Conservation (phyloP, 116 monocot species). For the Posidonia oceanica region DNA sequence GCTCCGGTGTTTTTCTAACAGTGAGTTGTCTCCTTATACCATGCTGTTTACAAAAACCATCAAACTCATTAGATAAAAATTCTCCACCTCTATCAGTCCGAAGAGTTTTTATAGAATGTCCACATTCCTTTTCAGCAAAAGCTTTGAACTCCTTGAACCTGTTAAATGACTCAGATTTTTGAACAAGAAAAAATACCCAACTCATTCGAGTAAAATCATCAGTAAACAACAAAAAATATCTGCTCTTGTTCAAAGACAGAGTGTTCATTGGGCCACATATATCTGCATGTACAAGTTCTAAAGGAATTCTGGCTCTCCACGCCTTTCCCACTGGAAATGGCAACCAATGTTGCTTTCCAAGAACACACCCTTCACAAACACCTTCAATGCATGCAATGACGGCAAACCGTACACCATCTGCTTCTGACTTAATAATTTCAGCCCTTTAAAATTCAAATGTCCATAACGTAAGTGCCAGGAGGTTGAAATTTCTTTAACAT, state of each 20-base stretch:
- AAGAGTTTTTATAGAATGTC: background rate
- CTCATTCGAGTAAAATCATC: slow-evolving; percentile 14
- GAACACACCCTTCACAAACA: slow-evolving; percentile 12
- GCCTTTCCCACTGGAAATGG: slow-evolving; percentile 7
- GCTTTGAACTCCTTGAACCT: slow-evolving; percentile 13
- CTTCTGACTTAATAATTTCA: slow-evolving; percentile 13
- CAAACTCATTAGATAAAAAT: slow-evolving; percentile 16
- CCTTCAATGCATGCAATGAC: background rate
- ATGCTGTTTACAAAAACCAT: slow-evolving; percentile 8
- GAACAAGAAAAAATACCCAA: slow-evolving; percentile 12
- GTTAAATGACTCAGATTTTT: slow-evolving; percentile 15
- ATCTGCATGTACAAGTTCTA: slow-evolving; percentile 15
- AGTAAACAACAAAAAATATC: slow-evolving; percentile 17
- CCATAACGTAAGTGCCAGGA: slow-evolving; percentile 9
- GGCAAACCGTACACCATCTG: slow-evolving; percentile 13
- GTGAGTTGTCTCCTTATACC: slow-evolving; percentile 1
- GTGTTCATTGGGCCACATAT: slow-evolving; percentile 11
- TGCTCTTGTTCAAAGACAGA: slow-evolving; percentile 3
- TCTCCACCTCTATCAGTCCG: slow-evolving; percentile 16
- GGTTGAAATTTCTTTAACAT: background rate
- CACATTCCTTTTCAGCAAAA: slow-evolving; percentile 12
- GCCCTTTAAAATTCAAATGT: slow-evolving; percentile 13
- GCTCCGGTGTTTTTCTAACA: slow-evolving; percentile 2
- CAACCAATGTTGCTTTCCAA: slow-evolving; percentile 14
- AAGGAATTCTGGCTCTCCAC: slow-evolving; percentile 6